These are phyloP conservation scores for Penicillium sp. DNA, from an alignment of 2,329 filamentous ascomycete genomes.

Conservation along the genomic window DNA sequence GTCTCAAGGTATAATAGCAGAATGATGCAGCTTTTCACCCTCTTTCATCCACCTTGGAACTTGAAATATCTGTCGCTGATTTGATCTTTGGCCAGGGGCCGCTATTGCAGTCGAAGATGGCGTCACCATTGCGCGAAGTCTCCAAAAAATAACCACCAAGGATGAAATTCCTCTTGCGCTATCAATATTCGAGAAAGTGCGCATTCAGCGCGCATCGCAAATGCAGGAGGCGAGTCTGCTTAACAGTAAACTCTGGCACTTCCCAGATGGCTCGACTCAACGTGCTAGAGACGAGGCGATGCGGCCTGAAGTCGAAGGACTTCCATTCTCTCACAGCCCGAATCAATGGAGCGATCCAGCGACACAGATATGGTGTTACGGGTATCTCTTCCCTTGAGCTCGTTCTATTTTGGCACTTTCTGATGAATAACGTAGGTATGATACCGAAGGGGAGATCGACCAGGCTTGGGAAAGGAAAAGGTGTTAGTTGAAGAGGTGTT, in stretches of 20 bases:
- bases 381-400: background rate
- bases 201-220: slow-evolving; percentile 29
- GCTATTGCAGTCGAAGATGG: slow-evolving; percentile 53
- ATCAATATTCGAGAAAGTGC: slow-evolving; percentile 38
- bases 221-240: slow-evolving; percentile 52
- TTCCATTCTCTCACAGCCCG: slow-evolving; percentile 43
- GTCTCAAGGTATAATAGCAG: slow-evolving; percentile 13
- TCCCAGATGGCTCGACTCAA: slow-evolving; percentile 48
- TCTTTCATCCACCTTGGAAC: too few species aligned
- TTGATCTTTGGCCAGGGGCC: slow-evolving; percentile 34
- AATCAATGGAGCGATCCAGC: slow-evolving; percentile 56
- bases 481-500: too few species aligned
- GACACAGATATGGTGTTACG: slow-evolving; percentile 47
- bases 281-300: slow-evolving; percentile 48
- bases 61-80: background rate
- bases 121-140: slow-evolving; percentile 39
- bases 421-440: background rate
- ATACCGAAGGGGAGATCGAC: background rate
- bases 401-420: background rate
- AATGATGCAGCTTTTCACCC: too few species aligned
- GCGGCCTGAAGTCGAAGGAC: slow-evolving; percentile 45
- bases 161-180: slow-evolving; percentile 39
- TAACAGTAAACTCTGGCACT: slow-evolving; percentile 55
- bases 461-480: background rate
- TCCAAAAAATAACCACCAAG: slow-evolving; percentile 32